Evolutionary conservation across 2,329 filamentous ascomycete genomes (phyloP).

Genomic region (Verticillium nubilum): DNA sequence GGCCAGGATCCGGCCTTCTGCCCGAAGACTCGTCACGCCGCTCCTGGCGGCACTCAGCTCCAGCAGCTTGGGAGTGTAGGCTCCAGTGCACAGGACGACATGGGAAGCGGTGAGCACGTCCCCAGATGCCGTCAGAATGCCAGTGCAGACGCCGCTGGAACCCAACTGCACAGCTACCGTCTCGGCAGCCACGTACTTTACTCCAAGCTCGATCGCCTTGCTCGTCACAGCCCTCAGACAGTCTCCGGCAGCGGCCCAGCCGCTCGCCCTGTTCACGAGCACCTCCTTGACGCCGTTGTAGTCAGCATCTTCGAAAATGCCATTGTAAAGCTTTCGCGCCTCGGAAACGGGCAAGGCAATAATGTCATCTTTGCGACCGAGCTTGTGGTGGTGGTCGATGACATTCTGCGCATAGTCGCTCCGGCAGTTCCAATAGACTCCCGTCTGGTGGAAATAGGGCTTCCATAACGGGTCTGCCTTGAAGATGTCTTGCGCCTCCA

Average conservation of each 20-base stretch:
- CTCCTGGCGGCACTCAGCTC: slow-evolving; percentile 43
- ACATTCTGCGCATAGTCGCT: slow-evolving; percentile 25
- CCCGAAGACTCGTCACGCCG: slow-evolving; percentile 40
- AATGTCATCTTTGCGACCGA: slow-evolving; percentile 23
- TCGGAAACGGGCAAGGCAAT: slow-evolving; percentile 39
- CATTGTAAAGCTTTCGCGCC: slow-evolving; percentile 40
- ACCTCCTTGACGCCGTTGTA: slow-evolving; percentile 47
- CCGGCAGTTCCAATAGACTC: slow-evolving; percentile 33
- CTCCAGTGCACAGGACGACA: slow-evolving; percentile 49
- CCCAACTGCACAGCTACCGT: slow-evolving; percentile 33
- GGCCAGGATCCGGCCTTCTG: slow-evolving; percentile 50
- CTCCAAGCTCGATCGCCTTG: slow-evolving; percentile 40
- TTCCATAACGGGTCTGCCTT: slow-evolving; percentile 19
- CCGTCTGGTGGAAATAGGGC: slow-evolving; percentile 23
- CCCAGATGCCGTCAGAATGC: slow-evolving; percentile 42
- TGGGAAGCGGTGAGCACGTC: slow-evolving; percentile 40
- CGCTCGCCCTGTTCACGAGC: slow-evolving; percentile 47
- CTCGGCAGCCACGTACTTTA: slow-evolving; percentile 43
- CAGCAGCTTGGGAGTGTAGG: slow-evolving; percentile 52
- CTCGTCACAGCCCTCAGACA: slow-evolving; percentile 41
- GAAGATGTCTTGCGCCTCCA: slow-evolving; percentile 23
- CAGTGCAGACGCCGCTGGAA: slow-evolving; percentile 34
- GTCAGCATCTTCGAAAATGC: slow-evolving; percentile 47
- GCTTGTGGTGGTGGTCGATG: slow-evolving; percentile 20
- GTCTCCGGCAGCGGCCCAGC: slow-evolving; percentile 52